Conservation (phyloP, 2,329 filamentous ascomycete species). For the Pseudopithomyces maydicus region DNA sequence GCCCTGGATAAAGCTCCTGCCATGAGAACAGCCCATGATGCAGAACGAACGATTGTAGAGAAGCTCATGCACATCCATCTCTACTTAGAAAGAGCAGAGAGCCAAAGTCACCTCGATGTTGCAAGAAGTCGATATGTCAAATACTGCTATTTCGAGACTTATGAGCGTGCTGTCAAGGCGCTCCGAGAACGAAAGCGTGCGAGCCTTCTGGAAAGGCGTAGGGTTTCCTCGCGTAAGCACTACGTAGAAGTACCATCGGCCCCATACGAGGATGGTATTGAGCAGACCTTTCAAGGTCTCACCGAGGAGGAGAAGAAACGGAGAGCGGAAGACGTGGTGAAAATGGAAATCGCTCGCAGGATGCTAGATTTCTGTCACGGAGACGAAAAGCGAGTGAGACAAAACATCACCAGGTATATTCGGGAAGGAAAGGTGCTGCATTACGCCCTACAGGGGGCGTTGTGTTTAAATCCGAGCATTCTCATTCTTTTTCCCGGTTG, state of each 20-base stretch:
- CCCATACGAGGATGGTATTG: neutral
- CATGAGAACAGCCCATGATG: neutral
- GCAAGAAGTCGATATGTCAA: constrained; percentile 1
- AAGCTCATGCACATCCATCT: constrained; percentile 5
- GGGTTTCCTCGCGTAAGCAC: neutral
- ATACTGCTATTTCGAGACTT: constrained; percentile 7
- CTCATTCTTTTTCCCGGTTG: neutral
- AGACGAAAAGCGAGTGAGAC: neutral
- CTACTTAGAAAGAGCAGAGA: constrained; percentile 1
- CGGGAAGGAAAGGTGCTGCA: neutral
- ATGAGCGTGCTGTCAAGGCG: neutral
- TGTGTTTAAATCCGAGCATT: neutral
- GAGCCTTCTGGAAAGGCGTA: neutral
- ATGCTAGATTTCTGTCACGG: neutral
- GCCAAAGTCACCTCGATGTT: neutral
- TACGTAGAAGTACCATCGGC: neutral
- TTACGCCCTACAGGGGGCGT: neutral
- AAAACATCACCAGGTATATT: neutral
- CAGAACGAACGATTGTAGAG: neutral
- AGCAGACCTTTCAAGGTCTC: neutral
- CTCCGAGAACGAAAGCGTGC: neutral
- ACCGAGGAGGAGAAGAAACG: neutral
- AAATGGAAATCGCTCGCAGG: neutral
- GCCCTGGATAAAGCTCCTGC: neutral
- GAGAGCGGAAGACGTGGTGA: neutral